Base-by-base conservation (phyloP, 2,329 filamentous ascomycete genomes). In the Stemphylium beticola region DNA sequence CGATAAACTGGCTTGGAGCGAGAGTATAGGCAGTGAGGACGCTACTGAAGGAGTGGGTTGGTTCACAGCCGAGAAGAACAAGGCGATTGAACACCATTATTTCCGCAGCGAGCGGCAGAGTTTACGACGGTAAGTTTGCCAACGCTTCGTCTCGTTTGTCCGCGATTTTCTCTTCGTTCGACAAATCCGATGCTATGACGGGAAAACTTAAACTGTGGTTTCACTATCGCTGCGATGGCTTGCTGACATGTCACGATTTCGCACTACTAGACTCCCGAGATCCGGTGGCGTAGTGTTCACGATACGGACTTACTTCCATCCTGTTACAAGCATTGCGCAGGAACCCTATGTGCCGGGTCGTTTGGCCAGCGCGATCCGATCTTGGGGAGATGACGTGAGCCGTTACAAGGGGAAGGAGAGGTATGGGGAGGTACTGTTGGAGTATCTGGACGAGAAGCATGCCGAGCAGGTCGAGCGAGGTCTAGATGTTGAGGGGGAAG, bases 281-380 rank as follows among this genome's bases (percentile, higher is more conserved):
- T 76, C 76, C 33, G 79, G 79, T 15, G 79, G 75, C 20, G 75
- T 81, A 9, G 84, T 88, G 3, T 93, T 93, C 66, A 93, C 90
- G 0, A 91, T 93, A 45, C 79, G 90, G 11, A 93, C 90, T 0
- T 93, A 93, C 72, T 92, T 93, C 67, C 83, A 87, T 55, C 89
- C 88, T 0, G 76, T 93, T 26, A 87, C 81, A 0, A 85, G 87
- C 14, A 83, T 93, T 86, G 77, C 0, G 73, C 85, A 70, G 29
- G 90, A 93, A 76, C 84, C 87, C 15, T 90, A 90, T 71, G 90
- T 96, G 0, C 91, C 91, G 0, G 91, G 91, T 0, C 76, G 91
- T 31, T 73, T 96, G 66, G 91, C 91, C 2, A 91, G 88, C 64
- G 91, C 90, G 4, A 78, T 96, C 4, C 79, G 91, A 34, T 93